Evolutionary conservation across 2,329 filamentous ascomycete genomes (phyloP).

Genomic region (Camillea tinctor): DNA sequence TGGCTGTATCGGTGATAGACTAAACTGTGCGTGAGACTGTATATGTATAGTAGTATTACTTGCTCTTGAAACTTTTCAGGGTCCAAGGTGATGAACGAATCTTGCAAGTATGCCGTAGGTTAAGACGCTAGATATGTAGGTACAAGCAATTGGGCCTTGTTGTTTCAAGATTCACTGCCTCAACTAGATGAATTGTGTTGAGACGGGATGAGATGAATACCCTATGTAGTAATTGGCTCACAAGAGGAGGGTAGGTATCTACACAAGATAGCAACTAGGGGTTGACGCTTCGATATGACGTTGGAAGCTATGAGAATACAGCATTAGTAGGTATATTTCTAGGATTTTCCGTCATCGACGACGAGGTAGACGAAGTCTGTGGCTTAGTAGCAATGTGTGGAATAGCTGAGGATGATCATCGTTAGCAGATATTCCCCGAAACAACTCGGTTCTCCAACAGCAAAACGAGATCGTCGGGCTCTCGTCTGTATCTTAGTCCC

Average conservation of each 20-base stretch:
- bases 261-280: background rate
- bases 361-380: background rate
- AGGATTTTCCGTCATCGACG: background rate
- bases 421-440: background rate
- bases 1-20: background rate
- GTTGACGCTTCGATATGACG: background rate
- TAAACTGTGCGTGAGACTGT: background rate
- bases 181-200: background rate
- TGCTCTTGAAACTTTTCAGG: background rate
- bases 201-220: background rate
- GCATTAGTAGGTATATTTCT: too few species aligned
- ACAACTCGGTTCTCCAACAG: background rate
- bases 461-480: background rate
- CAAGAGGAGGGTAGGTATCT: background rate
- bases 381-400: background rate
- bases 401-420: background rate
- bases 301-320: background rate
- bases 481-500: background rate
- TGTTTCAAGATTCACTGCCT: background rate
- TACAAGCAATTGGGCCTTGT: background rate
- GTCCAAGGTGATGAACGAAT: background rate
- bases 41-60: background rate
- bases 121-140: background rate
- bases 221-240: background rate
- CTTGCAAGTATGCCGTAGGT: conserved; percentile 2